Base-by-base conservation (phyloP, 768 basidiomycete species). In the Boletus speciosus region DNA sequence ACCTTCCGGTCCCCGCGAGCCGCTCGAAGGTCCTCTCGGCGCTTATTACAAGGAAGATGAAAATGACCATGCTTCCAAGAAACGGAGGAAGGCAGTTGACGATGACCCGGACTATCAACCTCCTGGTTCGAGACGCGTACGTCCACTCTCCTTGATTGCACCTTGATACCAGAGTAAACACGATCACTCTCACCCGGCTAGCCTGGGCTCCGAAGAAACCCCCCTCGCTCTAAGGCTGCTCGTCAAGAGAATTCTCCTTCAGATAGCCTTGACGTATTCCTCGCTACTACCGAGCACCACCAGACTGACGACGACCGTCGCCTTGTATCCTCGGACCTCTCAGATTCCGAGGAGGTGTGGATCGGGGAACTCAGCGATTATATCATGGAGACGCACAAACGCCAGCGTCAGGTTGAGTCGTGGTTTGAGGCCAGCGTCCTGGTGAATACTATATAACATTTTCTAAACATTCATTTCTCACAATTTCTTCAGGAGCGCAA, bases 261-360 rank as follows among this genome's bases (percentile, higher is more conserved):
- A 23, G 68, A 68, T 8, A 58, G 55, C 32, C 46, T 60, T 27
- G 69, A 68, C 31, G 43, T 40, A 15, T 58, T 57, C 12, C 55
- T 58, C 21, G n/a, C 55, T 14, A 50, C 47, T 21, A 34, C 51
- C 4, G 69, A 71, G 9, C 61, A 56, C 36, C 66, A 55, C 47
- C 67, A 62, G 35, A 61, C 60, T 15, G 73, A 74, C 51, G 80
- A 82, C 32, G 78, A 77, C 31, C 71, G 61, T 44, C 72, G 73
- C 37, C 72, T 81, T 12, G 70, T 73, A 11, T 88, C 89, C 16
- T 91, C 90, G 21, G 90, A 93, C 75, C 73, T 93, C 57, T 89
- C 90, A 29, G 90, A 91, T 55, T 90, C 84, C 58, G 79, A 81
- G 60, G 90, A 91, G 55, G 65, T 93, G 15, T 93, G 91, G 91